Evolutionary conservation across 176 grass and related monocot genomes (phyloP).

Genomic region (Miscanthus lutarioriparius): DNA sequence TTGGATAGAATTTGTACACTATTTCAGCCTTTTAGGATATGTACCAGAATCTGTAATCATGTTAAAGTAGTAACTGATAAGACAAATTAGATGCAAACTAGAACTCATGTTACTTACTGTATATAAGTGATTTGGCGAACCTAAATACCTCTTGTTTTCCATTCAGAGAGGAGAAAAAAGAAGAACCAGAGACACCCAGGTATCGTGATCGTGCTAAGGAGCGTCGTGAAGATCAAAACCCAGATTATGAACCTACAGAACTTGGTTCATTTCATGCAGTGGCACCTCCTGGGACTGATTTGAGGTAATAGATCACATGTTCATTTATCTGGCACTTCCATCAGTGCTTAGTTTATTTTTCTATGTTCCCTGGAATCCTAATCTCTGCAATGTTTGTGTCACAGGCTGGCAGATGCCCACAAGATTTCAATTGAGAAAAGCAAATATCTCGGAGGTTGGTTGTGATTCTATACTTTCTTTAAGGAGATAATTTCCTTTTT

Average conservation of each 20-base stretch:
- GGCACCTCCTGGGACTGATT: conserved; percentile 86
- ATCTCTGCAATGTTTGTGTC: neutral
- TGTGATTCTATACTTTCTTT: neutral
- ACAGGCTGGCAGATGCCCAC: conserved; percentile 78
- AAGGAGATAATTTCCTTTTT: neutral
- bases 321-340: neutral
- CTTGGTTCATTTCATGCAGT: conserved; percentile 98
- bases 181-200: conserved; percentile 73
- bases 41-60: conserved; percentile 2
- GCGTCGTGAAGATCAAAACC: conserved; percentile 97
- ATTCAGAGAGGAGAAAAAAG: conserved; percentile 88
- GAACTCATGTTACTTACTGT: neutral
- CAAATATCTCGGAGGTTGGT: conserved; percentile 98
- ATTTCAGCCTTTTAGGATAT: neutral
- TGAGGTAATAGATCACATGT: conserved; percentile 60
- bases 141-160: conserved; percentile 14
- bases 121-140: neutral
- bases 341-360: neutral
- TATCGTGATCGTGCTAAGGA: conserved; percentile 98
- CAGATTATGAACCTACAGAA: conserved; percentile 93
- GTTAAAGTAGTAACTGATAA: neutral
- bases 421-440: conserved; percentile 99
- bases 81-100: neutral
- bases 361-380: neutral
- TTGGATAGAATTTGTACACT: neutral